These are phyloP conservation scores for Microstegium vimineum DNA, from an alignment of 176 grass and related monocot species.

Conservation along the genomic window DNA sequence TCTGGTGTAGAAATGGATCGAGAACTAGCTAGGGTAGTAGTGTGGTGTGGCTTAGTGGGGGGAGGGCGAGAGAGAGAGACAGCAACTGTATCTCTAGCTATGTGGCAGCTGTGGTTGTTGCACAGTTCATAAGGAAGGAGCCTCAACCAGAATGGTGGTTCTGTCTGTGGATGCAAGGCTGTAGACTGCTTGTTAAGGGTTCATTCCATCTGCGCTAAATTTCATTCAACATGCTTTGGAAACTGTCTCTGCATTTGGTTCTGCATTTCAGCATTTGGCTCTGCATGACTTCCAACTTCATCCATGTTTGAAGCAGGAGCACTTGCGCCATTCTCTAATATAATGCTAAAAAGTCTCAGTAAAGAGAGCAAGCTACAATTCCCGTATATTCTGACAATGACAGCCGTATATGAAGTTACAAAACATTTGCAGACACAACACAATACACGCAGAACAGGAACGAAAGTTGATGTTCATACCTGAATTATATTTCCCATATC, in stretches of 20 bases:
- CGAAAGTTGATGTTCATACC: slow-evolving; percentile 1
- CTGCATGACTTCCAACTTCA: neutral
- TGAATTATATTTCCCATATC: slow-evolving; percentile 8
- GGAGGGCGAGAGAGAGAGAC: neutral
- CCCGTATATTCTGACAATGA: neutral
- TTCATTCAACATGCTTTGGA: neutral
- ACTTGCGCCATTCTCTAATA: neutral
- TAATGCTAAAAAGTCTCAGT: neutral
- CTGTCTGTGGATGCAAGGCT: slow-evolving; percentile 21
- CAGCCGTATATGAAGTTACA: neutral
- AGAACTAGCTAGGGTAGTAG: slow-evolving; percentile 27
- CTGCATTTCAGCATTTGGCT: neutral
- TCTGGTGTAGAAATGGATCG: neutral
- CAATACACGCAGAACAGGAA: neutral
- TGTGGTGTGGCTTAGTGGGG: neutral
- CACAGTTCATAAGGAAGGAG: slow-evolving; percentile 25
- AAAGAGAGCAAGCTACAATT: neutral
- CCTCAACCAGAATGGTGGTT: slow-evolving; percentile 23
- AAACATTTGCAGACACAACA: neutral
- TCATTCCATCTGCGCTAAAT: neutral
- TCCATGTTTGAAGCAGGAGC: neutral
- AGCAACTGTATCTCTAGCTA: neutral
- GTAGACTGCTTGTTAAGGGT: slow-evolving; percentile 19
- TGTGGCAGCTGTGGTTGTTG: slow-evolving; percentile 11
- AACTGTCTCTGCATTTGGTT: neutral